Conservation (phyloP, 768 basidiomycete species). For the Termitomyces heimii region DNA sequence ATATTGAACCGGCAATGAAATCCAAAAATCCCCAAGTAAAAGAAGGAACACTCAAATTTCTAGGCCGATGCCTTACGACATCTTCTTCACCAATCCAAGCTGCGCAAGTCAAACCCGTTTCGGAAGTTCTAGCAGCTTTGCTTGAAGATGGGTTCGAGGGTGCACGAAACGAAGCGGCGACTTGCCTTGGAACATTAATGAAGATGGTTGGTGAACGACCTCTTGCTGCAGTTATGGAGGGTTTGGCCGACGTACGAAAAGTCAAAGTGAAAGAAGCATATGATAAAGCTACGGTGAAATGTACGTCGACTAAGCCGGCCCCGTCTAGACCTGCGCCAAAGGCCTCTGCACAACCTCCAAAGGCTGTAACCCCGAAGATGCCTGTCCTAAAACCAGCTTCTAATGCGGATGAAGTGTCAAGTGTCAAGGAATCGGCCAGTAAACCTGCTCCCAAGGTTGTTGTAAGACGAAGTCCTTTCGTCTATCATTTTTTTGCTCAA, state of each 20-base stretch:
- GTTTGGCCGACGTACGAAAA: constrained; percentile 81
- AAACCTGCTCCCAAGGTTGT: constrained; percentile 47
- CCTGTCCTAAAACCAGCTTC: neutral
- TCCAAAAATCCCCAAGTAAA: constrained; percentile 98
- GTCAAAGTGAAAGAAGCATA: constrained; percentile 91
- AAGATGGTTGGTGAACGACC: constrained; percentile 95
- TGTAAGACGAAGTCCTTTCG: constrained; percentile 24
- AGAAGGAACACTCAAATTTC: constrained; percentile 85
- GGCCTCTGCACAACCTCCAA: constrained; percentile 16
- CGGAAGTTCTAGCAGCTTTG: constrained; percentile 67
- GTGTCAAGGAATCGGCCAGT: constrained; percentile 36
- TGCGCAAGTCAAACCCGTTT: constrained; percentile 74
- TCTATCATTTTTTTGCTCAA: neutral
- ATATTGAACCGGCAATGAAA: constrained; percentile 68
- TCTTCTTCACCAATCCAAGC: constrained; percentile 67
- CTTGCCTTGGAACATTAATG: constrained; percentile 84
- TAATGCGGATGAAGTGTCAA: constrained; percentile 9
- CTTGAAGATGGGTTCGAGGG: constrained; percentile 89
- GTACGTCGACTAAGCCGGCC: constrained; percentile 58
- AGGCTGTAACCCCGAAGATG: constrained; percentile 16
- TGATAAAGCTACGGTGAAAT: constrained; percentile 89
- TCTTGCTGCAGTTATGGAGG: constrained; percentile 81
- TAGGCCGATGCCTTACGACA: constrained; percentile 68
- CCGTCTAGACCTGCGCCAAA: constrained; percentile 48
- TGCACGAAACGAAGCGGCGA: constrained; percentile 86